Evolutionary conservation across 352 stramenopile genomes (phyloP).

Genomic region (Phytophthora fragariaefolia): DNA sequence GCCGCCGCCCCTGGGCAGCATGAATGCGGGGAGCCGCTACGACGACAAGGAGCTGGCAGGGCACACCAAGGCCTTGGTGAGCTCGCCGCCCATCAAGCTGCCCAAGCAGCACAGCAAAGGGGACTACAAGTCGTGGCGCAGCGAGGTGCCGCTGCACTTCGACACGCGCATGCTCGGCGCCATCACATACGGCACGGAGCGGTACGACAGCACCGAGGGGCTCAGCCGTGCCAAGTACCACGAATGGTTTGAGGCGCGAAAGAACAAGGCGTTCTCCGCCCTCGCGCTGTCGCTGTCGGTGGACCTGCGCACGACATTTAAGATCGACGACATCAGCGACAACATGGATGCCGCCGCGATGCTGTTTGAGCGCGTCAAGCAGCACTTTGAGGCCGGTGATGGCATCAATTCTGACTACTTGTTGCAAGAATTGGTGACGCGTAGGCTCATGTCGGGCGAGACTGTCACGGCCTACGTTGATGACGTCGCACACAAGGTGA

Average conservation of each 20-base stretch:
- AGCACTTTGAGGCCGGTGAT: not conserved
- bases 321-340: not conserved
- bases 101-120: not conserved
- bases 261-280: conserved; percentile 9
- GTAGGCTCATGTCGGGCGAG: not conserved
- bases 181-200: not conserved
- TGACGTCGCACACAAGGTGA: not conserved
- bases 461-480: not conserved
- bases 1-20: not conserved
- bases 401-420: not conserved
- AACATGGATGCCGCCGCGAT: not conserved
- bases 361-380: not conserved
- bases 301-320: not conserved
- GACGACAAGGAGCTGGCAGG: conserved; percentile 1
- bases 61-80: not conserved
- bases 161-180: conserved; percentile 2
- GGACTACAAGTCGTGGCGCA: conserved; percentile 1
- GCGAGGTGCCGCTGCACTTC: conserved; percentile 7
- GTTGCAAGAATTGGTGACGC: not conserved
- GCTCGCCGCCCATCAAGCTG: not conserved
- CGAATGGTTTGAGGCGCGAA: conserved; percentile 2
- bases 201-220: not conserved
- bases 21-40: not conserved
- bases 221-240: not conserved
- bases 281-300: not conserved